Percentiles rank a stretch among this genome's conserved stretches.
These are phyloP conservation scores for Penicillium sp. DNA, from an alignment of 2,329 filamentous ascomycete species.

Conservation along the genomic window DNA sequence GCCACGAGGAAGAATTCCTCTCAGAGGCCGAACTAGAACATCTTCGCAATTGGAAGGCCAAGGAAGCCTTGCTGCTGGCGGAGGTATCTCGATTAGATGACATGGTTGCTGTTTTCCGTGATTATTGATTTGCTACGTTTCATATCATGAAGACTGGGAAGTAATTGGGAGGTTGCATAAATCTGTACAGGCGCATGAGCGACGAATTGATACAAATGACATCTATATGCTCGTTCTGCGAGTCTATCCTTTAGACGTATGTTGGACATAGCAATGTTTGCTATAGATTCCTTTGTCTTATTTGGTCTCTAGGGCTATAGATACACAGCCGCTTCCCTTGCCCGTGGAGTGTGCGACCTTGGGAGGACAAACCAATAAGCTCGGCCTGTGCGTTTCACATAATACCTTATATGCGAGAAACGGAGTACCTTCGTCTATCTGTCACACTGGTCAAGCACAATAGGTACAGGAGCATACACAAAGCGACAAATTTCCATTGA, in stretches of 20 bases:
- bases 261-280: neutral
- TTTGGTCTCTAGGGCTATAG: neutral
- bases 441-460: neutral
- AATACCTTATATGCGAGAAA: neutral
- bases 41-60: constrained; percentile 61
- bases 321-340: neutral
- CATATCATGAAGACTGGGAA: neutral
- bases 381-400: neutral
- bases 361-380: too few species aligned
- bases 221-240: neutral
- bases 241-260: neutral
- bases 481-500: neutral
- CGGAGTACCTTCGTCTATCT: neutral
- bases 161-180: constrained; percentile 1
- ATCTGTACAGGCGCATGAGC: constrained; percentile 7
- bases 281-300: neutral
- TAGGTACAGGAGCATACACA: neutral
- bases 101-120: constrained; percentile 75
- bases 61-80: constrained; percentile 68
- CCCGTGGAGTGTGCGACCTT: neutral
- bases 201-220: constrained; percentile 4
- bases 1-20: constrained; percentile 77
- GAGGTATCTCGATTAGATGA: constrained; percentile 82
- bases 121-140: constrained; percentile 56
- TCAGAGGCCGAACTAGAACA: constrained; percentile 69